These are phyloP conservation scores for Ophiostoma sp. DNA, from an alignment of 2,329 filamentous ascomycete species.

Conservation along the genomic window DNA sequence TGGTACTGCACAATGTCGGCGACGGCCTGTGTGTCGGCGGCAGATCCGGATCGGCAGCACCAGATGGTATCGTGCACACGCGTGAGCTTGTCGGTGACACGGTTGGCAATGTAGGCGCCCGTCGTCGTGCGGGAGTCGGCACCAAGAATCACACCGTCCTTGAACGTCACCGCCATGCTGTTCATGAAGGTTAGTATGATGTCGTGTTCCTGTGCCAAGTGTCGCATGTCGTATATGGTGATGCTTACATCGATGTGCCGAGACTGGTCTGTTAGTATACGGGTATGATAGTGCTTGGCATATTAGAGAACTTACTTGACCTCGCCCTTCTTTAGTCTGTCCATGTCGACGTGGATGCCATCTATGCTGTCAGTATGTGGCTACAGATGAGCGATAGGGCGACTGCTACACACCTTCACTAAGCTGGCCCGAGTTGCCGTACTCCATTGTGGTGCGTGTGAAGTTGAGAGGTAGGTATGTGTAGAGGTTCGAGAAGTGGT, in stretches of 20 bases:
- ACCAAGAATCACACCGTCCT: conserved; percentile 92
- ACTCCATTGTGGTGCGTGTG: conserved; percentile 50
- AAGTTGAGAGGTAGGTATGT: too few species aligned
- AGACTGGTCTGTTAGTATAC: conserved; percentile 54
- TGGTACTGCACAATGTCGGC: conserved; percentile 98
- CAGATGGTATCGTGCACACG: conserved; percentile 98
- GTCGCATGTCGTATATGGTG: too few species aligned
- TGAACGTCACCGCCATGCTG: conserved; percentile 99
- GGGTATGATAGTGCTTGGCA: not conserved
- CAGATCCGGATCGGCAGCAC: conserved; percentile 97
- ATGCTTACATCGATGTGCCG: conserved; percentile 83
- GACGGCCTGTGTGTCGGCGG: conserved; percentile 94
- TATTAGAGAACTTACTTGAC: conserved; percentile 69
- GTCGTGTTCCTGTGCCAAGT: not conserved
- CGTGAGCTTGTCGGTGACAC: conserved; percentile 98
- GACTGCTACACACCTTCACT: conserved; percentile 47
- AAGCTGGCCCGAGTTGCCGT: conserved; percentile 55
- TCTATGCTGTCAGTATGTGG: conserved; percentile 48
- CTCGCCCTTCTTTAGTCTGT: conserved; percentile 95
- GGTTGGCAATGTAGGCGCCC: conserved; percentile 96
- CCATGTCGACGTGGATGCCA: conserved; percentile 99
- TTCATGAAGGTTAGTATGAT: conserved; percentile 15
- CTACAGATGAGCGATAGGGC: not conserved
- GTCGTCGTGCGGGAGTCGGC: conserved; percentile 97
- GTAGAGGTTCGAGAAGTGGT: not conserved